Conservation (phyloP, 2,329 filamentous ascomycete species). For the Aureobasidium mangrovei region DNA sequence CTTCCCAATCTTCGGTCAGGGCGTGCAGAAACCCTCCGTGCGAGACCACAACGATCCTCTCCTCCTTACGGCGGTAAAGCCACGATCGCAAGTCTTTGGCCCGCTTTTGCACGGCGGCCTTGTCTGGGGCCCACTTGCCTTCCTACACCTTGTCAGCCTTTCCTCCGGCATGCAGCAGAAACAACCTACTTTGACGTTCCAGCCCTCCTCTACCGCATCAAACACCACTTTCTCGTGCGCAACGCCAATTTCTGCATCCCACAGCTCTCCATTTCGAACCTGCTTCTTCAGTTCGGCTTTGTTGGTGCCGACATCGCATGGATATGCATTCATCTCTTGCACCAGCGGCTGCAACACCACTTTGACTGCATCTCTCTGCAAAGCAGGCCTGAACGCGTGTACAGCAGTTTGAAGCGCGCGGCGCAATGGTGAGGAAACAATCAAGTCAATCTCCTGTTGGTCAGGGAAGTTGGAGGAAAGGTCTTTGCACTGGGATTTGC, state of each 20-base stretch:
- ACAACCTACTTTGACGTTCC: constrained; percentile 55
- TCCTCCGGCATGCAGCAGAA: not conserved
- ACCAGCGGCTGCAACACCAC: constrained; percentile 63
- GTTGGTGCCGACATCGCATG: constrained; percentile 64
- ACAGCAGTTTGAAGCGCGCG: constrained; percentile 74
- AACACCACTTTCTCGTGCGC: constrained; percentile 54
- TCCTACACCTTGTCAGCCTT: constrained; percentile 13
- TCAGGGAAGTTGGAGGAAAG: constrained; percentile 56
- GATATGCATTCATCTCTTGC: constrained; percentile 66
- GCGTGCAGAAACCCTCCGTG: constrained; percentile 82
- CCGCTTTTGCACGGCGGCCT: constrained; percentile 49
- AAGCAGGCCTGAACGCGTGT: constrained; percentile 53
- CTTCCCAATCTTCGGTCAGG: constrained; percentile 71
- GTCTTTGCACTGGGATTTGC: constrained; percentile 61
- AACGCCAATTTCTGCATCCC: constrained; percentile 54
- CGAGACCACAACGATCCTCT: constrained; percentile 67
- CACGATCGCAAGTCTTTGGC: constrained; percentile 53
- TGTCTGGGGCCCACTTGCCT: constrained; percentile 37
- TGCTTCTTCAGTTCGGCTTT: not conserved
- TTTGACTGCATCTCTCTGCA: constrained; percentile 39
- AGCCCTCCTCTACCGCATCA: constrained; percentile 44
- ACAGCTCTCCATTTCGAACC: constrained; percentile 27
- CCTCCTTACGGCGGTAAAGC: constrained; percentile 44
- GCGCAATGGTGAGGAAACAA: constrained; percentile 70
- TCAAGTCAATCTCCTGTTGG: constrained; percentile 54